Base-by-base conservation (phyloP, 129 eudicot species). In the Saussurea involucrata region DNA sequence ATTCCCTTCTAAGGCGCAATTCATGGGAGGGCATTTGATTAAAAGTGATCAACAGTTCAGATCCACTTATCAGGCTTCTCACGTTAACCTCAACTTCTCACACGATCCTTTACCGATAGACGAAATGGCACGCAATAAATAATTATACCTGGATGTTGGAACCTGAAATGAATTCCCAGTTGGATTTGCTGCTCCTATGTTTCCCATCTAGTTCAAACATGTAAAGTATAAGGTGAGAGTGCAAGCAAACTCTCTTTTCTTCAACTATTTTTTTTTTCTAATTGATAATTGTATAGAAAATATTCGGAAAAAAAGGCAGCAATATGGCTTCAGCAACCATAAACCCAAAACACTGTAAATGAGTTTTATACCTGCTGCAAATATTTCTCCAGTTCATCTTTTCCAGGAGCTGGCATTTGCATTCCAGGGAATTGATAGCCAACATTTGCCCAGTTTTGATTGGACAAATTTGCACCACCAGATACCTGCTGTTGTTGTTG, bases 381-480 rank as follows among this genome's bases (percentile, higher is more conserved):
- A 60, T 84, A 83, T 63, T 91, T 89, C 79, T 83, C 87, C 31
- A 89, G 24, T 1, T 91, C 93, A 81, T 65, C 75, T 72, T 89
- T 90, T 58, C 90, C 97, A 24, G 87, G 79, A 42, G 66, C 79
- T 49, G 94, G 92, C 82, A 76, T 83, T 64, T 82, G 83, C 89
- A 87, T 80, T 66, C 92, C 97, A 33, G 94, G 96, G 42, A 89
- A 73, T 74, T 95, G 99, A 71, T 80, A 86, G 37, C 95, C 95
- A 37, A 70, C 81, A 77, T 88, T 90, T 61, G 90, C 75, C 99
- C 95, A 92, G 78, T 83, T 89, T 84, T 88, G 97, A 81, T 76
- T 53, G 21, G 91, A 60, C 36, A 73, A 15, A 80, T 78, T 82
- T 77, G 87, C 66, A 63, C 89, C 90, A 75, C 81, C 89, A 24